Conservation (phyloP, 768 basidiomycete genomes). For the Guyanaporus albipodus region DNA sequence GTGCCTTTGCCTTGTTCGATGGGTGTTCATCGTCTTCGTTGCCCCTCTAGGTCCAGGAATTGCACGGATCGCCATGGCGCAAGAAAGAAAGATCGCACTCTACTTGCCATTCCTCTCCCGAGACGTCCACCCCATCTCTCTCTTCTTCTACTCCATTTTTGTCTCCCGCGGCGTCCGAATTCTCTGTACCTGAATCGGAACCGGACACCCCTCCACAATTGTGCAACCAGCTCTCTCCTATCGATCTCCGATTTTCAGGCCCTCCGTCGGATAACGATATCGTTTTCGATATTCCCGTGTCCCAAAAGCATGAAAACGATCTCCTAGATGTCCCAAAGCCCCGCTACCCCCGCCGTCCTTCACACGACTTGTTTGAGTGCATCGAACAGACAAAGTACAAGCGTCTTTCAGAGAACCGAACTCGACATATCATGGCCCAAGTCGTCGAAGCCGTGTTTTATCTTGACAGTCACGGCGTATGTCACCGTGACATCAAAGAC, state of each 20-base stretch:
- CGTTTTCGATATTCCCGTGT: constrained; percentile 2
- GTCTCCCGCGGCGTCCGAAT: constrained; percentile 52
- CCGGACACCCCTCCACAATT: constrained; percentile 42
- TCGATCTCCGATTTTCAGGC: constrained; percentile 17
- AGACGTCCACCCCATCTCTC: constrained; percentile 19
- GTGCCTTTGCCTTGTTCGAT: not conserved
- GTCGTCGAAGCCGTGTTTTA: constrained; percentile 83
- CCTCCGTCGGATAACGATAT: constrained; percentile 10
- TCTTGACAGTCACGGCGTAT: constrained; percentile 77
- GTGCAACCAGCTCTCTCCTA: constrained; percentile 21
- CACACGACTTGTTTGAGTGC: constrained; percentile 93
- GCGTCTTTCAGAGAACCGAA: constrained; percentile 71
- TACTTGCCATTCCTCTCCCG: constrained; percentile 23
- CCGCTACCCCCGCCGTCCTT: constrained; percentile 63
- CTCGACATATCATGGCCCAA: constrained; percentile 81
- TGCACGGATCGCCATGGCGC: constrained; percentile 90
- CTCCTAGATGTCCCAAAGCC: constrained; percentile 31
- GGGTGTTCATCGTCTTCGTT: constrained; percentile 3
- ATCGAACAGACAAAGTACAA: constrained; percentile 85
- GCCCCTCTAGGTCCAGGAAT: constrained; percentile 78
- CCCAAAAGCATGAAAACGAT: constrained; percentile 9
- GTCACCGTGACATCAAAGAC: constrained; percentile 96
- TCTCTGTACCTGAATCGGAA: constrained; percentile 42
- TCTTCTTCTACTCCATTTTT: constrained; percentile 48
- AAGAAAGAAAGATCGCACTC: constrained; percentile 37